Evolutionary conservation across 352 stramenopile species (phyloP), one percentile per base, ranked within the genome.

Genomic region (Peronospora farinosa): DNA sequence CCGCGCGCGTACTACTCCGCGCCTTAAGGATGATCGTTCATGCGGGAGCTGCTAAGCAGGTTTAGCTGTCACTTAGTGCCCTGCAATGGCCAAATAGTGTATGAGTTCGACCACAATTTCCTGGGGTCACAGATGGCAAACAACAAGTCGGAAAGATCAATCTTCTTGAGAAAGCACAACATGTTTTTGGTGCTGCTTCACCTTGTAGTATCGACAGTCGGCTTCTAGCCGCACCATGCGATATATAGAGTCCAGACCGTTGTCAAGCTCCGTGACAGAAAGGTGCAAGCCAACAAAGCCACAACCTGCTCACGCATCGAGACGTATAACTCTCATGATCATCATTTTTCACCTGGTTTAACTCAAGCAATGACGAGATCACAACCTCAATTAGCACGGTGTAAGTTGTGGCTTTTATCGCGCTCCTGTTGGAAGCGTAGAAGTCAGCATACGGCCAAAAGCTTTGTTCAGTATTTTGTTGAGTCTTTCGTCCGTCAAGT

Each of bases 211-310:
- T n/a, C 21, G 21, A 4, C 21, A 23, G 21, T 86, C 82, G 30
- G 85, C 84, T 28, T 95, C 82, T 8, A 96, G 73, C 8, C 83
- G 73, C 21, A 97, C 95, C 37, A 98, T 78, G 28, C 96, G 87
- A n/a, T n/a, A 38, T 95, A 95, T 94, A 99, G 90, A 96, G 55
- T 98, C 86, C 7, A 99, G 72, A 4, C 93, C 95, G 38, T 98
- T 98, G 69, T 98, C 98, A 30, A 88, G 78, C 61, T 96, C 94
- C n/a, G 92, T 85, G n/a, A 98, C 88, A 5, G 87, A 92, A 61
- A 99, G 67, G 98, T 98, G 51, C 95, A 88, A 48, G 91, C 95
- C 28, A 99, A 72, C 17, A 98, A n/a, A n/a, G n/a, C n/a, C n/a
- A n/a, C n/a, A 68, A 90, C 91, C 46, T 92, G 84, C 13, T 97